A percentile compares a stretch with the other conserved stretches of the same genome.
phyloP scores from a whole-genome alignment of 192 early-diverging fungal genomes.

The Coemansia reversa region DNA sequence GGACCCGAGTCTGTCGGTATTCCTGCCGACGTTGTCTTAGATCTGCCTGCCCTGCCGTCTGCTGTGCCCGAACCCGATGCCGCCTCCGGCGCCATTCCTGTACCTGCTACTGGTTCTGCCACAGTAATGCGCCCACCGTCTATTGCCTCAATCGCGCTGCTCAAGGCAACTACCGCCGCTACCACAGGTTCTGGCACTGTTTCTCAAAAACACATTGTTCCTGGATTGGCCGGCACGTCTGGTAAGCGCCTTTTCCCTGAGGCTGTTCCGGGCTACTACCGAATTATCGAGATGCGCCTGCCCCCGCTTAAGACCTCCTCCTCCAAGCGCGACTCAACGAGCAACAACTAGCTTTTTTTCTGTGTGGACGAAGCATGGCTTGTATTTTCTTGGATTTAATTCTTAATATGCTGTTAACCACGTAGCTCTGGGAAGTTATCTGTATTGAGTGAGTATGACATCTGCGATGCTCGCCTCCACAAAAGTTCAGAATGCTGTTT shows the following conservation, averaged over 20 bases:
- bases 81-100: neutral
- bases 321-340: neutral
- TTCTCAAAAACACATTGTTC: slow-evolving; percentile 18
- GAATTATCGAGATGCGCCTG: slow-evolving; percentile 42
- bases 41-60: neutral
- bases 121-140: slow-evolving; percentile 14
- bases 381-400: slow-evolving; percentile 1
- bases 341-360: neutral
- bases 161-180: slow-evolving; percentile 9
- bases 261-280: slow-evolving; percentile 27
- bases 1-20: slow-evolving; percentile 32
- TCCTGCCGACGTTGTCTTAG: slow-evolving; percentile 7
- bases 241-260: slow-evolving; percentile 44
- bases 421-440: too few relatives aligned
- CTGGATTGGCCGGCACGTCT: slow-evolving; percentile 30
- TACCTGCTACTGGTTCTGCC: neutral
- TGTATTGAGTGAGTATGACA: too few relatives aligned
- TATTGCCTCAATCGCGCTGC: slow-evolving; percentile 11
- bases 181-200: neutral
- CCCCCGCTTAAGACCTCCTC: slow-evolving; percentile 33
- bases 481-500: too few relatives aligned
- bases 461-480: too few relatives aligned
- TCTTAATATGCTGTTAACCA: too few relatives aligned
- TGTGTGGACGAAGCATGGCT: neutral
- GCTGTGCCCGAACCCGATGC: neutral